phyloP scores from a whole-genome alignment of 495 filamentous ascomycete species.

The Glutinoglossum americanum region DNA sequence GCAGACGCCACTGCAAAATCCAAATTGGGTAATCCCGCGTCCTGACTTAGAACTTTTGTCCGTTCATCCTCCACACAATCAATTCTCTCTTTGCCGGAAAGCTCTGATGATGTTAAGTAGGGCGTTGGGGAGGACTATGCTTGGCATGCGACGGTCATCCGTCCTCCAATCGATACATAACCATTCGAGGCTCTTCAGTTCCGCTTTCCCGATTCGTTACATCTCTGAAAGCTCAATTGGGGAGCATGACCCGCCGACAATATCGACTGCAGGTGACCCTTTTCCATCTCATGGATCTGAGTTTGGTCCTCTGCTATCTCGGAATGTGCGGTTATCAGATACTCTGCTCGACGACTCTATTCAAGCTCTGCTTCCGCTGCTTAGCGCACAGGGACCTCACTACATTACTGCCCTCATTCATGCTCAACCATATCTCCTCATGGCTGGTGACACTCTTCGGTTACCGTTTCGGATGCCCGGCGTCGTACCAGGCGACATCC shows the following conservation, averaged over 20 bases:
- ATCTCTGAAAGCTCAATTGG: neutral
- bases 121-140: neutral
- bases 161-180: constrained; percentile 7
- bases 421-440: constrained; percentile 74
- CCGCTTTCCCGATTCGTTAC: constrained; percentile 4
- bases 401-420: constrained; percentile 81
- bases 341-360: constrained; percentile 23
- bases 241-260: neutral
- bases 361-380: constrained; percentile 47
- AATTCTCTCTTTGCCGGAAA: neutral
- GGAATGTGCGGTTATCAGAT: neutral
- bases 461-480: constrained; percentile 86
- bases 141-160: neutral
- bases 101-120: neutral
- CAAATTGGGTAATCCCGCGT: no score
- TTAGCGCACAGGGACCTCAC: constrained; percentile 57
- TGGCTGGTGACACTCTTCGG: constrained; percentile 62
- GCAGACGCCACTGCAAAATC: no score
- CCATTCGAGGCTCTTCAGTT: constrained; percentile 15
- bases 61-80: no score
- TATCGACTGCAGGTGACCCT: neutral
- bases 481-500: constrained; percentile 57
- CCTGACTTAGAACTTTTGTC: no score
- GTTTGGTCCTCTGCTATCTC: neutral
- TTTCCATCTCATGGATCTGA: neutral